Percentiles rank a stretch among this genome's conserved stretches.
Evolutionary conservation across 2,329 filamentous ascomycete genomes (phyloP).

Genomic region (Lecanoromycetidae sp.): DNA sequence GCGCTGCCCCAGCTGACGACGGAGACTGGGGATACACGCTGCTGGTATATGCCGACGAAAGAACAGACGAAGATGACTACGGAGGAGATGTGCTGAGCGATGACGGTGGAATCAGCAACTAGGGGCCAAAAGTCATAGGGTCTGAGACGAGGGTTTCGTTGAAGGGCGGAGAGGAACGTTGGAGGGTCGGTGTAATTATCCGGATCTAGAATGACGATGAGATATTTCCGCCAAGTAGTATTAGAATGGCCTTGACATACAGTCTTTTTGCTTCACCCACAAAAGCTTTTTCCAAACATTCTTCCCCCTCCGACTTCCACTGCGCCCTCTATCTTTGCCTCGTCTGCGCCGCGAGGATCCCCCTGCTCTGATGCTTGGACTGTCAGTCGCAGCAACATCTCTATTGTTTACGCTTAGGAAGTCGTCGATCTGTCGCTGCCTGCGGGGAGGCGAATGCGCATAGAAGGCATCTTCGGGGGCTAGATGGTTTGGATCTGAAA

Average conservation of each 20-base stretch:
- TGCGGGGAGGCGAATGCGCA: conserved; percentile 47
- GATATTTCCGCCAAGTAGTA: neutral
- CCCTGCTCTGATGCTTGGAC: conserved; percentile 29
- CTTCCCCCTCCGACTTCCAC: conserved; percentile 55
- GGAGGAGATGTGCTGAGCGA: conserved; percentile 91
- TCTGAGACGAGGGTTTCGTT: conserved; percentile 82
- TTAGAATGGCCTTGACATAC: neutral
- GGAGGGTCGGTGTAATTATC: conserved; percentile 98
- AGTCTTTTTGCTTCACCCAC: conserved; percentile 83
- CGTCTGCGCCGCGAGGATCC: conserved; percentile 33
- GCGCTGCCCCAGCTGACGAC: conserved; percentile 76
- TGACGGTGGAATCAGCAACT: conserved; percentile 87
- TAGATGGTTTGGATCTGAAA: conserved; percentile 54
- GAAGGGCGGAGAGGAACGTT: conserved; percentile 90
- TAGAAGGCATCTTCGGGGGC: conserved; percentile 77
- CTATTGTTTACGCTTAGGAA: conserved; percentile 33
- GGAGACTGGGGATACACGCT: conserved; percentile 77
- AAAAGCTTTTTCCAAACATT: conserved; percentile 87
- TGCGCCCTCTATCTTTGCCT: conserved; percentile 44
- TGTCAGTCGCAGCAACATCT: conserved; percentile 28
- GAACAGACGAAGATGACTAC: conserved; percentile 90
- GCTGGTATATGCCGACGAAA: conserved; percentile 80
- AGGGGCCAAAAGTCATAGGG: conserved; percentile 98
- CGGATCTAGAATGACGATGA: conserved; percentile 48
- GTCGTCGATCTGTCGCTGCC: conserved; percentile 28